Percentiles rank a stretch among this genome's conserved stretches.
These are phyloP conservation scores for Nemania sp. DNA, from an alignment of 2,329 filamentous ascomycete species.

Conservation along the genomic window DNA sequence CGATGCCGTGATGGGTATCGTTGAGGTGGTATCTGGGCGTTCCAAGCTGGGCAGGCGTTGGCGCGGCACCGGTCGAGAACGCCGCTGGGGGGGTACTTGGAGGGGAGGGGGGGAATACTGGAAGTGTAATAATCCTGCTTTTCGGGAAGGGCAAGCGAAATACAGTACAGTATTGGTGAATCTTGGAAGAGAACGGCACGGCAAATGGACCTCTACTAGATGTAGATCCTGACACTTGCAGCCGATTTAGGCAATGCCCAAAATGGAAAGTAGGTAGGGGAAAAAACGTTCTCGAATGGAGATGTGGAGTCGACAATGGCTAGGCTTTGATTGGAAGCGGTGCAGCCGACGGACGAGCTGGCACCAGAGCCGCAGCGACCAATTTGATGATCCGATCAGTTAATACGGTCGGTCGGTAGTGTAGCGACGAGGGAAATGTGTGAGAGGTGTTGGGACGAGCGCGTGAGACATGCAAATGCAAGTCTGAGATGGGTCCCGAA, in stretches of 20 bases:
- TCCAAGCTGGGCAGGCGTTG: slow-evolving; percentile 49
- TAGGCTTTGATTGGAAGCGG: slow-evolving; percentile 55
- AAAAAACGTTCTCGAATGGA: slow-evolving; percentile 49
- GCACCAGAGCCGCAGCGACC: slow-evolving; percentile 53
- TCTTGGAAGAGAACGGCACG: slow-evolving; percentile 48
- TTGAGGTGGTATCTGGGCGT: slow-evolving; percentile 48
- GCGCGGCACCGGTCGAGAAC: slow-evolving; percentile 49
- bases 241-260: slow-evolving; percentile 57
- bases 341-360: slow-evolving; percentile 58
- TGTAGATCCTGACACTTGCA: slow-evolving; percentile 50
- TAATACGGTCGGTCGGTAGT: slow-evolving; percentile 8
- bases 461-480: slow-evolving; percentile 34
- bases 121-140: slow-evolving; percentile 38
- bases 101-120: slow-evolving; percentile 1
- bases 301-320: slow-evolving; percentile 59
- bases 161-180: slow-evolving; percentile 44
- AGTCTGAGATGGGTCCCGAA: slow-evolving; percentile 30
- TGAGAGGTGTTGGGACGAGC: slow-evolving; percentile 24
- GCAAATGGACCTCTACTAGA: slow-evolving; percentile 49
- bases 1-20: slow-evolving; percentile 40
- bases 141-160: slow-evolving; percentile 44
- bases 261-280: slow-evolving; percentile 53
- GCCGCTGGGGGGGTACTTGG: slow-evolving; percentile 33
- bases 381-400: slow-evolving; percentile 43
- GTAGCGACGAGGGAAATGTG: slow-evolving; percentile 19